These are phyloP conservation scores for Russula vinacea DNA, from an alignment of 768 basidiomycete genomes.

Conservation along the genomic window DNA sequence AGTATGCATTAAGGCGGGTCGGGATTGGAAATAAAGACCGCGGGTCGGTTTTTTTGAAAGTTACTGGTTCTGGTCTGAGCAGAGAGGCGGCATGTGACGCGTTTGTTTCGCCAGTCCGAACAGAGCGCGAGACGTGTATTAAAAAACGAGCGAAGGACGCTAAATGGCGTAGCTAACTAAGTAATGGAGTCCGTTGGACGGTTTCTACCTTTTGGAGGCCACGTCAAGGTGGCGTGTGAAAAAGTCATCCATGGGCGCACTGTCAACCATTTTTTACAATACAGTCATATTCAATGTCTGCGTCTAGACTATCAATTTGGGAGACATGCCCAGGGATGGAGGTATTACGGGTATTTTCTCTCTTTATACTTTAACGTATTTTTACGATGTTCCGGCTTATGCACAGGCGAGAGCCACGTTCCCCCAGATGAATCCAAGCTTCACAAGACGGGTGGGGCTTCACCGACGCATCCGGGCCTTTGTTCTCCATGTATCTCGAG, in stretches of 20 bases:
- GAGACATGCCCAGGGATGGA: not conserved
- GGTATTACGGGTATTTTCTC: not conserved
- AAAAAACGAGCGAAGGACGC: too few species aligned
- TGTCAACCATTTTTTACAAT: too few species aligned
- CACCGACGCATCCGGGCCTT: slow-evolving; percentile 3
- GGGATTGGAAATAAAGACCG: too few species aligned
- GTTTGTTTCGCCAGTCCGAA: too few species aligned
- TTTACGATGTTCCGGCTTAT: not conserved
- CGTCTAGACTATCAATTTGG: not conserved
- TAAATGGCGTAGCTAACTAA: too few species aligned
- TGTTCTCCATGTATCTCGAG: slow-evolving; percentile 20
- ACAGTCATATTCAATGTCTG: not conserved
- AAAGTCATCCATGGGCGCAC: not conserved
- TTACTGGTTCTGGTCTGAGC: too few species aligned
- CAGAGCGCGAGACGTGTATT: too few species aligned
- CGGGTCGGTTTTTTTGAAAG: too few species aligned
- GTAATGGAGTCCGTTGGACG: too few species aligned
- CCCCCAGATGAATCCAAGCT: not conserved
- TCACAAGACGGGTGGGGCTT: not conserved
- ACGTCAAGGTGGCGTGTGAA: not conserved
- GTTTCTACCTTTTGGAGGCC: too few species aligned
- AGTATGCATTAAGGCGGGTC: too few species aligned
- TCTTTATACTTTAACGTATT: not conserved
- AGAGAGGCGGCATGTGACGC: too few species aligned
- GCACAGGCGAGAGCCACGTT: not conserved